Evolutionary conservation across 2,329 filamentous ascomycete genomes (phyloP).

Genomic region (Cladosporium cucumerinum): DNA sequence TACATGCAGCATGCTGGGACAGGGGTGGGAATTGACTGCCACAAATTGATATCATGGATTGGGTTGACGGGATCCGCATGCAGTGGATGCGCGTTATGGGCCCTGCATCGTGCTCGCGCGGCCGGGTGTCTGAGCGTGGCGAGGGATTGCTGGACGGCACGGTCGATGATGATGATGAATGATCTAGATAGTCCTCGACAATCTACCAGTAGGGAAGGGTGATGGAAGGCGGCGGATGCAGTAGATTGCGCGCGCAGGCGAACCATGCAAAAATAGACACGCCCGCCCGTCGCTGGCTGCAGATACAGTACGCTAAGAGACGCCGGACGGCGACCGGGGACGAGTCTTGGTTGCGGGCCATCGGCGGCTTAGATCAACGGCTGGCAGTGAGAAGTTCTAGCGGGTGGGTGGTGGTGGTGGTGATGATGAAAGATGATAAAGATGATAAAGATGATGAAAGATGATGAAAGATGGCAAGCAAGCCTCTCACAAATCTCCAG

Average conservation of each 20-base stretch:
- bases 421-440: no score
- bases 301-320: constrained; percentile 10
- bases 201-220: background rate
- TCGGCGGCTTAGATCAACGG: constrained; percentile 11
- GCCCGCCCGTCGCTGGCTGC: background rate
- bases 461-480: no score
- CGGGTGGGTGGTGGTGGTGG: background rate
- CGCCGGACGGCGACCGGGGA: constrained; percentile 6
- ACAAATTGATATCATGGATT: background rate
- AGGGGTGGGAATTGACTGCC: constrained; percentile 8
- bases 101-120: background rate
- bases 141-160: background rate
- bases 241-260: background rate
- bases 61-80: background rate
- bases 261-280: constrained; percentile 8
- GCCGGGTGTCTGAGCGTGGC: constrained; percentile 12
- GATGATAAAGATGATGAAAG: no score
- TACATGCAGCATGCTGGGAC: constrained; percentile 8
- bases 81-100: background rate
- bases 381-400: background rate
- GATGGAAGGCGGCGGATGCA: constrained; percentile 3
- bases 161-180: background rate
- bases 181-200: background rate
- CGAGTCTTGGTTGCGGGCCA: constrained; percentile 13
- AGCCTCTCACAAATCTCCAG: background rate